Evolutionary conservation across 1,284 basidiomycete genomes (phyloP).

Genomic region (Puccinia triticina): DNA sequence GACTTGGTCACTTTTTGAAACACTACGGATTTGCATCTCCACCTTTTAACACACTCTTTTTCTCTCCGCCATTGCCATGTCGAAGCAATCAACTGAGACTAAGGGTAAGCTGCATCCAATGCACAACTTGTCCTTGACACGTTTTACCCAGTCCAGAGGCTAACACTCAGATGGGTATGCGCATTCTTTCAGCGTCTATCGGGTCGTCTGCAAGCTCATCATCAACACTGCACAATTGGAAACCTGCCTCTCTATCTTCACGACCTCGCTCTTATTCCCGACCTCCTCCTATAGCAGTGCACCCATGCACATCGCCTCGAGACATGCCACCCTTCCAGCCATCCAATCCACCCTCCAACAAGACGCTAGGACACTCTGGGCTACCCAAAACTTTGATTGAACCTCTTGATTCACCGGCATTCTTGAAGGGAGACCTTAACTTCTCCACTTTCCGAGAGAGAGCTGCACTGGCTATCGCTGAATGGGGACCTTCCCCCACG

Average conservation of each 20-base stretch:
- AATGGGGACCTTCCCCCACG: conserved; percentile 44
- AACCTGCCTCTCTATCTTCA: background rate
- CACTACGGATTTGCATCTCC: background rate
- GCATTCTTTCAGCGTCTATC: background rate
- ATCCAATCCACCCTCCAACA: background rate
- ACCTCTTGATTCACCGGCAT: conserved; percentile 31
- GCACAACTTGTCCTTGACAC: background rate
- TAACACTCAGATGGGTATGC: background rate
- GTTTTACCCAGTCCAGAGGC: background rate
- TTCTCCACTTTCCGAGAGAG: conserved; percentile 8
- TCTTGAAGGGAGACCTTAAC: conserved; percentile 41
- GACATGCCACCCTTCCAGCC: background rate
- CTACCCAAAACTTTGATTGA: background rate
- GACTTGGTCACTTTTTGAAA: background rate
- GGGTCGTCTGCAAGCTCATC: background rate
- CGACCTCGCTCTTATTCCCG: conserved; percentile 31
- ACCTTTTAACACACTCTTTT: conserved; percentile 16
- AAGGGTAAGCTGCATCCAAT: background rate
- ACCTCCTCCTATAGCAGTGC: conserved; percentile 12
- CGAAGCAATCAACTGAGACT: background rate
- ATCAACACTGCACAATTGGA: background rate
- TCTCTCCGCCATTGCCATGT: conserved; percentile 12
- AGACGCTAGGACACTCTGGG: background rate
- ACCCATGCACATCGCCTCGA: background rate
- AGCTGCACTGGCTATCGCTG: conserved; percentile 13